Evolutionary conservation across 352 stramenopile genomes (phyloP).

Genomic region (Phytophthora capsici): DNA sequence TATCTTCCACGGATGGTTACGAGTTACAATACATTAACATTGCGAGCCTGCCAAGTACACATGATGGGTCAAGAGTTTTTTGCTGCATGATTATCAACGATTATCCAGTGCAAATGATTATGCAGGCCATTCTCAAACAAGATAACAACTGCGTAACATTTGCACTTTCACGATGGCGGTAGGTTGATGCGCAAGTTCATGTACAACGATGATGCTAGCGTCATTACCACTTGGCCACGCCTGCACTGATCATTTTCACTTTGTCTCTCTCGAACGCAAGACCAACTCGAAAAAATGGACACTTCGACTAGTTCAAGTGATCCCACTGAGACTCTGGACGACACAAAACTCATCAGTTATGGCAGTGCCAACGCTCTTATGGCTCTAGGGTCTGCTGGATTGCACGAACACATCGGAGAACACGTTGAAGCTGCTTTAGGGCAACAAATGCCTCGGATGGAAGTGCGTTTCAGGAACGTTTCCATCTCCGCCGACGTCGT

Average conservation of each 20-base stretch:
- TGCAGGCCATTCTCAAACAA: not conserved
- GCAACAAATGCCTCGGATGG: conserved; percentile 33
- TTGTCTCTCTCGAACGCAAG: not conserved
- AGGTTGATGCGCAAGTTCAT: not conserved
- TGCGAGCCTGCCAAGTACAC: not conserved
- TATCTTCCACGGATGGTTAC: no score
- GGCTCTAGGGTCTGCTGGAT: conserved; percentile 6
- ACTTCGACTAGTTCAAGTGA: not conserved
- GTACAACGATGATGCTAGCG: not conserved
- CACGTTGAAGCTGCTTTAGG: conserved; percentile 21
- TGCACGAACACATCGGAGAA: conserved; percentile 31
- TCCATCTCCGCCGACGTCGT: conserved; percentile 36
- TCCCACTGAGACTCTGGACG: not conserved
- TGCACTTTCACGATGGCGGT: no score
- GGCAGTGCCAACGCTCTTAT: conserved; percentile 14
- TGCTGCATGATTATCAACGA: not conserved
- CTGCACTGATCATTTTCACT: not conserved
- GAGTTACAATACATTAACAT: no score
- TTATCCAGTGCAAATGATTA: not conserved
- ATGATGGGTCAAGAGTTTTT: no score
- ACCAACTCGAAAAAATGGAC: not conserved
- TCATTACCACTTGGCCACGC: not conserved
- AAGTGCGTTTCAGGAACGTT: conserved; percentile 43
- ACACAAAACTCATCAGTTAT: not conserved
- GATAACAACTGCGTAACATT: not conserved